A percentile compares a stretch with the other conserved stretches of the same genome.
phyloP scores from a whole-genome alignment of 306 rosid species.

The Inga oerstediana region DNA sequence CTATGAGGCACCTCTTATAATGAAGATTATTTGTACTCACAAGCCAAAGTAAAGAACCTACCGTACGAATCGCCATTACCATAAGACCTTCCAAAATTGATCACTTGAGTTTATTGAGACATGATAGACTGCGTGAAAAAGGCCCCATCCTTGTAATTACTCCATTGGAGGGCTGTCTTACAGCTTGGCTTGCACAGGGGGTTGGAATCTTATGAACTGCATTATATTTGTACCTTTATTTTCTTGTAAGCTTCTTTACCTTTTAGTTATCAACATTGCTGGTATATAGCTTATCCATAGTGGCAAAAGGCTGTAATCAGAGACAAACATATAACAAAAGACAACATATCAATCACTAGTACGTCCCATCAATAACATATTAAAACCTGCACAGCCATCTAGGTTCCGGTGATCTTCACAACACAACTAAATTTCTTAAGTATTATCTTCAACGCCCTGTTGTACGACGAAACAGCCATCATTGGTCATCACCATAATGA shows the following conservation, averaged over 20 bases:
- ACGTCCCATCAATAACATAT: conserved; percentile 1
- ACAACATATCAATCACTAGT: conserved; percentile 13
- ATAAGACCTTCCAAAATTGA: too few relatives aligned
- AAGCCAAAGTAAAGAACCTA: too few relatives aligned
- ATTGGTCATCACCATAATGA: not conserved
- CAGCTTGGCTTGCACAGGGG: too few relatives aligned
- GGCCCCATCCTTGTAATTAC: too few relatives aligned
- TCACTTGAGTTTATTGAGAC: too few relatives aligned
- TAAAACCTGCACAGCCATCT: conserved; percentile 28
- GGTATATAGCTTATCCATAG: not conserved
- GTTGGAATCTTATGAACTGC: too few relatives aligned
- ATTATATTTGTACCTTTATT: too few relatives aligned
- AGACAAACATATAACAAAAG: conserved; percentile 1
- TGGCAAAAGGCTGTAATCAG: not conserved
- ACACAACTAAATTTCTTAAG: not conserved
- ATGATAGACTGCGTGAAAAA: too few relatives aligned
- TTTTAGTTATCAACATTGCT: not conserved
- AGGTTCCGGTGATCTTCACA: not conserved
- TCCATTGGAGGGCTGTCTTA: too few relatives aligned
- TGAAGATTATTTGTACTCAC: too few relatives aligned
- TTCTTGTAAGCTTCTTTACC: not conserved
- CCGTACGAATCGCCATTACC: too few relatives aligned
- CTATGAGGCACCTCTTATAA: too few relatives aligned
- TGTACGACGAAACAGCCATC: conserved; percentile 18
- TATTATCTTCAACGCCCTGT: conserved; percentile 37